Evolutionary conservation across 192 early-diverging fungal species (phyloP), one percentile per base, ranked within the genome.

Genomic region (Paraglomus brasilianum): DNA sequence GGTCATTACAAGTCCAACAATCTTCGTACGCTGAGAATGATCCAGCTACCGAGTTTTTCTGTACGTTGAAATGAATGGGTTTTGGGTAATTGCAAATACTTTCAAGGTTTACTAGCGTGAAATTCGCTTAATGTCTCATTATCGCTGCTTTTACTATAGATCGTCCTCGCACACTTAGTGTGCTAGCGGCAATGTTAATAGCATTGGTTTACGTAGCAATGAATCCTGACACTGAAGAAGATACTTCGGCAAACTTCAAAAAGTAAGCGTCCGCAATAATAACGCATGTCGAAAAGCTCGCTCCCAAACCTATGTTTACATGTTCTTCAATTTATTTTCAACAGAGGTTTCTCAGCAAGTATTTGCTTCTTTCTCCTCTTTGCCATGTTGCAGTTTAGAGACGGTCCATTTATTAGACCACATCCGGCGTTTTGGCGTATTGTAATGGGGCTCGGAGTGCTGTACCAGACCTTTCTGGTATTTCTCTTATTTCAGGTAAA

Each of bases 391-490:
- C 86, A 94, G 75, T 96, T 98, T 75, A 83, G 91, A 10, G 95
- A 98, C 75, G 95, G 96, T 17, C 94, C 95, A 8, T 94, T 98
- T 69, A 84, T 98, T 46, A 80, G 95, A 48, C 96, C 96, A 6
- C 95, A 96, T 72, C 91, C 92, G 21, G 94, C 91, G 7, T 84
- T 98, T 61, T 98, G 96, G 96, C 82, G 96, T 39, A 84, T 87
- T 40, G 90, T 98, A 8, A 76, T 98, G 45, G 88, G 89, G 10
- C 67, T 93, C 10, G 91, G 91, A 38, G 90, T 98, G 4, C 73
- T 91, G 30, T 98, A 98, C 63, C 89, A 94, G 76, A 85, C 96
- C 75, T 85, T 91, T 61, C 79, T 98, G 53, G 91, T 96, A 17
- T 94, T 95, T 72, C 60, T 95, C 50, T 77, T 96, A 60, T 98